phyloP scores from a whole-genome alignment of 1,284 basidiomycete genomes.

The Marasmius oreades region DNA sequence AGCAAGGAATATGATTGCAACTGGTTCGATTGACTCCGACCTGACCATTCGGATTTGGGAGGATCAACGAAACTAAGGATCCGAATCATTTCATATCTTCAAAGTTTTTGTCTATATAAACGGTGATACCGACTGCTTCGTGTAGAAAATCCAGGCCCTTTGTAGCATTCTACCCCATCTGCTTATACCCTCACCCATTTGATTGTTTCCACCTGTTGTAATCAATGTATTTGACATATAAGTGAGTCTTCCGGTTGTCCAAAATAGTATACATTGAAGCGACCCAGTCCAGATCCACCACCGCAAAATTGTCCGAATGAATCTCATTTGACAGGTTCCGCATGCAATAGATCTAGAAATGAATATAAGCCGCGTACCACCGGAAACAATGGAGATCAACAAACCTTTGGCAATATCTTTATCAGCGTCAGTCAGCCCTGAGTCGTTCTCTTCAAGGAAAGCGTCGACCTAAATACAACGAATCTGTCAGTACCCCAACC shows the following conservation, averaged over 20 bases:
- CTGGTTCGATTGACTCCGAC: constrained; percentile 79
- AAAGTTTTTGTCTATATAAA: not conserved
- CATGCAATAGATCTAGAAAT: constrained; percentile 56
- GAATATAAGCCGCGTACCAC: not conserved
- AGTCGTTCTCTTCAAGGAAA: constrained; percentile 88
- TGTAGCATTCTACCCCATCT: not conserved
- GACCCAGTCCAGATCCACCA: not conserved
- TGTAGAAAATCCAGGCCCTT: not conserved
- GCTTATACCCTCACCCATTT: not conserved
- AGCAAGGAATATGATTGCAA: constrained; percentile 78
- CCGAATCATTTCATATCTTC: not conserved
- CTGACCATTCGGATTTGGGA: constrained; percentile 77
- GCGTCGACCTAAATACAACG: constrained; percentile 72
- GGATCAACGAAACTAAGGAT: constrained; percentile 35
- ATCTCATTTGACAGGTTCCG: constrained; percentile 53
- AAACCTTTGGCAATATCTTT: constrained; percentile 78
- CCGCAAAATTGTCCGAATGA: not conserved
- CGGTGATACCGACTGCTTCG: not conserved
- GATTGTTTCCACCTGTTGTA: not conserved
- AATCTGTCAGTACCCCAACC: constrained; percentile 9
- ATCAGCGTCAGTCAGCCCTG: constrained; percentile 81
- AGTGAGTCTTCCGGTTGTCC: constrained; percentile 1
- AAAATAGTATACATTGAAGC: constrained; percentile 12
- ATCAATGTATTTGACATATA: not conserved
- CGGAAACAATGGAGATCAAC: constrained; percentile 13